A percentile compares a stretch with the other conserved stretches of the same genome.
Evolutionary conservation across 1,284 basidiomycete genomes (phyloP).

Genomic region (Agroathelia rolfsii): DNA sequence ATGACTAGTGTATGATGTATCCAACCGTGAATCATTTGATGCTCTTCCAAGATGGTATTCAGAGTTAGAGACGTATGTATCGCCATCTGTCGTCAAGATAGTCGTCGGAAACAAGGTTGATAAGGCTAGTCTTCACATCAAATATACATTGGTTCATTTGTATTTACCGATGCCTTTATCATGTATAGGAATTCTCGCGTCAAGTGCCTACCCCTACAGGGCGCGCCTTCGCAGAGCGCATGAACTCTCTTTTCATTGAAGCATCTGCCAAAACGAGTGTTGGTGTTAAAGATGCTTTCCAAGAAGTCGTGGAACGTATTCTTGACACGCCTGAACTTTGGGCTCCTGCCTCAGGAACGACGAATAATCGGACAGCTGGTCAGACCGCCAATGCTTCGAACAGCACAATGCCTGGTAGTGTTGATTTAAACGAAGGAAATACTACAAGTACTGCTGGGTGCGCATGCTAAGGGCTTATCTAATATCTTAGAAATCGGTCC

Average conservation of each 20-base stretch:
- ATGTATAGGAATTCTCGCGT: constrained; percentile 71
- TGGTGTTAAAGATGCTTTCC: constrained; percentile 74
- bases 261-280: constrained; percentile 81
- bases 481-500: too few relatives aligned
- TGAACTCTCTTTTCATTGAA: constrained; percentile 82
- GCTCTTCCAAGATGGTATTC: constrained; percentile 88
- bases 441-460: constrained; percentile 5
- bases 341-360: constrained; percentile 23
- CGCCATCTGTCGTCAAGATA: constrained; percentile 84
- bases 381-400: constrained; percentile 1
- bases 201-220: constrained; percentile 81
- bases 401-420: constrained; percentile 13
- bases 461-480: too few relatives aligned
- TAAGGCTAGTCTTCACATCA: constrained; percentile 38
- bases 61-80: constrained; percentile 92
- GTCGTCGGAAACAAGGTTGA: constrained; percentile 95
- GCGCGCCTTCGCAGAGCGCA: constrained; percentile 69
- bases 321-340: constrained; percentile 63
- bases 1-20: constrained; percentile 81
- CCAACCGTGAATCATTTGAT: constrained; percentile 85
- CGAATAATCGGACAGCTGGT: constrained; percentile 4
- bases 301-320: constrained; percentile 68
- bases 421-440: constrained; percentile 8
- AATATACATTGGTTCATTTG: not conserved
- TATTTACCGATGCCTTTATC: constrained; percentile 3